Conservation (phyloP, 305 asterid species). For the Fraxinus floribunda region DNA sequence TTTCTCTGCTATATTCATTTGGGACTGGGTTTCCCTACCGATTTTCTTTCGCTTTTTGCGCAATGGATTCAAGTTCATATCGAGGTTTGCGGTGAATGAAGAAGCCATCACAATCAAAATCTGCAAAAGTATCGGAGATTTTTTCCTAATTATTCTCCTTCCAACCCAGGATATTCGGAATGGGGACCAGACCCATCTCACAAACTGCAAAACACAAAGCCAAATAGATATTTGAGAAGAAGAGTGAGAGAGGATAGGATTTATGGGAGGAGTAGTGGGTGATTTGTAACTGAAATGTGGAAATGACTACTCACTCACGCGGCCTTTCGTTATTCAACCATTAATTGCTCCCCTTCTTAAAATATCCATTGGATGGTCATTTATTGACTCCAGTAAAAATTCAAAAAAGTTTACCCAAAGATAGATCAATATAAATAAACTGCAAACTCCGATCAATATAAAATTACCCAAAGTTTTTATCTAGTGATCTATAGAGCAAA, state of each 20-base stretch:
- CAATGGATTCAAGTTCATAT: constrained; percentile 33
- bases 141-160: not conserved
- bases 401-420: too few species aligned
- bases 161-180: not conserved
- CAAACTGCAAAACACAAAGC: not conserved
- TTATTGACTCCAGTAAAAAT: too few species aligned
- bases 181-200: not conserved
- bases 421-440: too few species aligned
- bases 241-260: too few species aligned
- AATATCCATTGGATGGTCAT: not conserved
- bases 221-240: too few species aligned
- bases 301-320: not conserved
- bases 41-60: constrained; percentile 49
- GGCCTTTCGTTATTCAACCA: not conserved
- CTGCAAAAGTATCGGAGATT: not conserved
- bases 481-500: too few species aligned
- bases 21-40: constrained; percentile 18
- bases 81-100: constrained; percentile 37
- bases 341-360: not conserved
- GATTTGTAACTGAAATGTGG: not conserved
- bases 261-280: too few species aligned
- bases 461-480: too few species aligned
- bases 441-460: too few species aligned
- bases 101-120: constrained; percentile 38
- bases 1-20: not conserved